Evolutionary conservation across 228 moss, liverwort and hornwort species (phyloP).

Genomic region (Sphagnum fallax): DNA sequence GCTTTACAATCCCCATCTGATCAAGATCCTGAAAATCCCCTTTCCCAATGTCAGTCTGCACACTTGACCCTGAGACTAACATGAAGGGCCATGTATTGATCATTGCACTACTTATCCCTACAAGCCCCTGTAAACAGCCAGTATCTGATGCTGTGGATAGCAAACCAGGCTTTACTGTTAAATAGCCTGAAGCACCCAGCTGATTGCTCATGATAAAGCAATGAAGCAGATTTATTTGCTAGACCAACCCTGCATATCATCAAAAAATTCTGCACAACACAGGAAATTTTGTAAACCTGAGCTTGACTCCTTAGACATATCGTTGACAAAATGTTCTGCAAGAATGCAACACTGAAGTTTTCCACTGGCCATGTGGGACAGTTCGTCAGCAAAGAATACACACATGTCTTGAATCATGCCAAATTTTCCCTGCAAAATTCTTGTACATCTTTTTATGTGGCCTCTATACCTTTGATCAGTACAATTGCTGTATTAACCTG

Average conservation of each 20-base stretch:
- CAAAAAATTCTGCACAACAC: no score
- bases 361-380: constrained; percentile 93
- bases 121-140: constrained; percentile 91
- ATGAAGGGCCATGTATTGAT: constrained; percentile 96
- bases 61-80: constrained; percentile 89
- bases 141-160: constrained; percentile 90
- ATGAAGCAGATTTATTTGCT: constrained; percentile 93
- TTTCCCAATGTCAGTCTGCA: constrained; percentile 83
- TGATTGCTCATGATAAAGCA: constrained; percentile 95
- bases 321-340: constrained; percentile 80
- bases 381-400: constrained; percentile 71
- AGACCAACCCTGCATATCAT: neutral
- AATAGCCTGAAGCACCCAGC: constrained; percentile 89
- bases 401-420: constrained; percentile 78
- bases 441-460: constrained; percentile 62
- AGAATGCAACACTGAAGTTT: constrained; percentile 98
- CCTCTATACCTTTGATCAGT: constrained; percentile 49
- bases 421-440: constrained; percentile 73
- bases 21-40: constrained; percentile 98
- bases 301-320: no score
- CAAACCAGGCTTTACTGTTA: constrained; percentile 92
- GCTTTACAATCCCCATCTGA: constrained; percentile 79
- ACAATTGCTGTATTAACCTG: constrained; percentile 96
- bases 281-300: no score
- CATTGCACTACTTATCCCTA: constrained; percentile 87